Evolutionary conservation across 345 rosid genomes (phyloP), one percentile per base, ranked within the genome.

Genomic region (Gossypium bickii): DNA sequence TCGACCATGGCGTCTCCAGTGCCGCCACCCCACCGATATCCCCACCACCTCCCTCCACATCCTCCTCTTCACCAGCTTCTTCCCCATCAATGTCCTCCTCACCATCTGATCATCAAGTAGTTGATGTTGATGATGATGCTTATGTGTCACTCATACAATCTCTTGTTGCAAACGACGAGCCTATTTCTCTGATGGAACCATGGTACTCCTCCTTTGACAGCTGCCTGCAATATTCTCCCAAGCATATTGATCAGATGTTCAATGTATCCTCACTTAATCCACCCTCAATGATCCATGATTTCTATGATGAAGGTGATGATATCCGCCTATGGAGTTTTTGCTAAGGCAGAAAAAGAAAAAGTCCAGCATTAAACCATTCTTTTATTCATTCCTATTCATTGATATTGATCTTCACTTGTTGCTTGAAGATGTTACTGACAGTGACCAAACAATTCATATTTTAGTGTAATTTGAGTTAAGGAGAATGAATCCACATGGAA

Each of bases 251-350:
- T 81, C 93, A 86, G 67, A 82, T 85, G 80, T 82, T 86, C 67
- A 80, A 69, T 60, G 81, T 79, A 12, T 80, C 74, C 59, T 70
- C 80, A 3, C 82, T 86, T 25, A 85, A 83, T 67, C 81, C 82
- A 12, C 83, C 86, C 9, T 63, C 83, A 9, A 17, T 56, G 71
- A 49, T 80, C 25, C 93, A 92, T 77, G 92, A 89, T 78, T 83
- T 87, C 56, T 80, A 81, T 61, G 92, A 88, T 67, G 92, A 88
- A 76, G 87, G 82, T 18, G 92, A 92, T 22, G 92, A 92, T 73
- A 85, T 94, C 82, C 86, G 85, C 71, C 82, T 94, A 22, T 94
- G 98, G 98, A 92, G 85, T 79, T 94, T 94, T 81, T 82, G 89
- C 78, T 85, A 6, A 10, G 52, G 62, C 43, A 8, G 18, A 47